A percentile compares a stretch with the other conserved stretches of the same genome.
phyloP scores from a whole-genome alignment of 192 early-diverging fungal species.

The Linnemannia schmuckeri region DNA sequence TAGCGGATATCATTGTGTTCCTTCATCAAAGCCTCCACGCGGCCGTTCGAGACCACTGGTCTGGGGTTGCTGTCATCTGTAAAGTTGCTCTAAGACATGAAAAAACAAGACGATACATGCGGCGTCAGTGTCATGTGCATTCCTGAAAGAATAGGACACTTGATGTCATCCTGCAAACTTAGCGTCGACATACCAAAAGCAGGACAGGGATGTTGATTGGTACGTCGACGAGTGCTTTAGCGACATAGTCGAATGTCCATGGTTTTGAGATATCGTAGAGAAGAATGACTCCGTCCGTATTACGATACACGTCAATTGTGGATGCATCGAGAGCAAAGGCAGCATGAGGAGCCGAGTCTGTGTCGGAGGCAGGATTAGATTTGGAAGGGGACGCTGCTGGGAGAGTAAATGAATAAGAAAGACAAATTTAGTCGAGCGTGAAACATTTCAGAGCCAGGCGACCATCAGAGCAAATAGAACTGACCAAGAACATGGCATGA shows the following conservation, averaged over 20 bases:
- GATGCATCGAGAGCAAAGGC: constrained; percentile 64
- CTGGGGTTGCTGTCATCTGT: constrained; percentile 38
- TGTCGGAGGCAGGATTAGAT: neutral
- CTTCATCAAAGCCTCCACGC: constrained; percentile 23
- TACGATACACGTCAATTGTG: constrained; percentile 72
- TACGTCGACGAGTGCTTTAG: constrained; percentile 55
- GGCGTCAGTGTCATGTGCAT: neutral
- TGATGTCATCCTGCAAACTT: neutral
- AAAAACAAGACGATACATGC: neutral
- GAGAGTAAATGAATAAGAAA: neutral
- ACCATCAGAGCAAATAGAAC: neutral
- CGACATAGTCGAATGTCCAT: constrained; percentile 74
- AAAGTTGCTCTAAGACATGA: constrained; percentile 54
- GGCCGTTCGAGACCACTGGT: constrained; percentile 1
- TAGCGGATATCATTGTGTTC: constrained; percentile 24
- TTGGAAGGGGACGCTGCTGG: constrained; percentile 31
- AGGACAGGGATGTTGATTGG: constrained; percentile 63
- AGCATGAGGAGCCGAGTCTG: constrained; percentile 35
- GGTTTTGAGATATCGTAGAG: constrained; percentile 71
- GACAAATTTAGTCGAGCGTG: neutral
- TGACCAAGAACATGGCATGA: neutral
- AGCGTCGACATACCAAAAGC: constrained; percentile 57
- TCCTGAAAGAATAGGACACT: neutral
- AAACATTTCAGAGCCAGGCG: neutral
- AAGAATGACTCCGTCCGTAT: constrained; percentile 67